A percentile compares a stretch with the other conserved stretches of the same genome.
Evolutionary conservation across 2,329 filamentous ascomycete species (phyloP).

Genomic region (Cordyceps militaris): DNA sequence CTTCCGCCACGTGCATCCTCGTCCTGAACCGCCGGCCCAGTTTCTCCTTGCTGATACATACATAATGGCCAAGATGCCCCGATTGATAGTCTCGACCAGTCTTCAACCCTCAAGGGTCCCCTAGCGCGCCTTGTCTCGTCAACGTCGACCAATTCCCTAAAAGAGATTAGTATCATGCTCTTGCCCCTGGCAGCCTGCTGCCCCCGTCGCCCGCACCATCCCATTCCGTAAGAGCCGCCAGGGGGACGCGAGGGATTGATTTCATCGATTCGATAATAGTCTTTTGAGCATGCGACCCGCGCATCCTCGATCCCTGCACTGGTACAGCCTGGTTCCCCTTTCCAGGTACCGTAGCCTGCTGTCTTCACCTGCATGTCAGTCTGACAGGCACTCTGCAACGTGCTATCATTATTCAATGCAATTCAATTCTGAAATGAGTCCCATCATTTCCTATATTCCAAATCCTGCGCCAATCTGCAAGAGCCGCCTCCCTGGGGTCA

Average conservation of each 20-base stretch:
- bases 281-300: neutral
- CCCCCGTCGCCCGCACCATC: neutral
- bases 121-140: neutral
- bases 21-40: neutral
- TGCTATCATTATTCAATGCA: no score
- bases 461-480: neutral
- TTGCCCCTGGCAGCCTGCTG: conserved; percentile 6
- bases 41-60: no score
- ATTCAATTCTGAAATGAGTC: no score
- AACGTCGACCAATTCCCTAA: neutral
- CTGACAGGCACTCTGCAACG: neutral
- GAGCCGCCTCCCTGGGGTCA: neutral
- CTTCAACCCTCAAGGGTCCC: neutral
- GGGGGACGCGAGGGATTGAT: neutral
- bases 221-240: neutral
- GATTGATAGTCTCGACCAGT: neutral
- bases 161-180: conserved; percentile 2
- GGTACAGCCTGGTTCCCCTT: neutral
- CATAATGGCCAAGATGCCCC: neutral
- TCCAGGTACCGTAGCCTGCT: neutral
- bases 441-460: no score
- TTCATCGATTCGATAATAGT: neutral
- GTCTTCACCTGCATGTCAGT: neutral
- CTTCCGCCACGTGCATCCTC: neutral
- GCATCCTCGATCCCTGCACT: neutral